Percentiles rank a stretch among this genome's conserved stretches.
Conservation (phyloP, 352 stramenopile species). For the Phytophthora melonis region DNA sequence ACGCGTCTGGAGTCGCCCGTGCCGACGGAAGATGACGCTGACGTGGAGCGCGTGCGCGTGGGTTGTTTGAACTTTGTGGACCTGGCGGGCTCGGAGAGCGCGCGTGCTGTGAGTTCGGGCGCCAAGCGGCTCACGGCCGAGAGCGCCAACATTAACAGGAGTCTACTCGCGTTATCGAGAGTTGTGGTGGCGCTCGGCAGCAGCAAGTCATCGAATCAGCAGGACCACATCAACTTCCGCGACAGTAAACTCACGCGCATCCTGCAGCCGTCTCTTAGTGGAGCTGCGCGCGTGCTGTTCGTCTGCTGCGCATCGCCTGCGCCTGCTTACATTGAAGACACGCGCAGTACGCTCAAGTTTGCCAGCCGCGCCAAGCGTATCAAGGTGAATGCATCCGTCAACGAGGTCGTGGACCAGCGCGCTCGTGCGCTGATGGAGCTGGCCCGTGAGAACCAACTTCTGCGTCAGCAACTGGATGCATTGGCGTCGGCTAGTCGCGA, state of each 20-base stretch:
- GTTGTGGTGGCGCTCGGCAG: slow-evolving; percentile 92
- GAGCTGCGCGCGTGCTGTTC: slow-evolving; percentile 84
- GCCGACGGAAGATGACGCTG: slow-evolving; percentile 12
- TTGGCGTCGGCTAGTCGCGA: slow-evolving; percentile 45
- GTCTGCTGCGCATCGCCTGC: slow-evolving; percentile 89
- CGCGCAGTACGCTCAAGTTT: slow-evolving; percentile 93
- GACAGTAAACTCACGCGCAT: slow-evolving; percentile 95
- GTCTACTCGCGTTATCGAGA: slow-evolving; percentile 83
- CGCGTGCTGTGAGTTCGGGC: slow-evolving; percentile 76
- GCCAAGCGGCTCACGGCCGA: slow-evolving; percentile 62
- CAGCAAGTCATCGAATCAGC: slow-evolving; percentile 53
- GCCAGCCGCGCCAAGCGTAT: slow-evolving; percentile 89
- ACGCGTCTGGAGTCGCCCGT: slow-evolving; percentile 26
- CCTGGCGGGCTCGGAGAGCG: slow-evolving; percentile 94
- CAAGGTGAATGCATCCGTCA: slow-evolving; percentile 60
- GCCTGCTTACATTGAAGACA: slow-evolving; percentile 84
- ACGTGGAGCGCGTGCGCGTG: slow-evolving; percentile 38
- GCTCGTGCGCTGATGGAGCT: slow-evolving; percentile 45
- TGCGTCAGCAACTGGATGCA: slow-evolving; percentile 48
- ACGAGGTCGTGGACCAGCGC: slow-evolving; percentile 53
- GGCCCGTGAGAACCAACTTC: slow-evolving; percentile 53
- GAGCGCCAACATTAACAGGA: slow-evolving; percentile 73
- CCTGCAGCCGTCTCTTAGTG: slow-evolving; percentile 89
- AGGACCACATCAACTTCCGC: slow-evolving; percentile 91
- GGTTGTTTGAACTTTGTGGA: slow-evolving; percentile 92